Base-by-base conservation (phyloP, 192 early-diverging fungal species). In the Podila horticola region DNA sequence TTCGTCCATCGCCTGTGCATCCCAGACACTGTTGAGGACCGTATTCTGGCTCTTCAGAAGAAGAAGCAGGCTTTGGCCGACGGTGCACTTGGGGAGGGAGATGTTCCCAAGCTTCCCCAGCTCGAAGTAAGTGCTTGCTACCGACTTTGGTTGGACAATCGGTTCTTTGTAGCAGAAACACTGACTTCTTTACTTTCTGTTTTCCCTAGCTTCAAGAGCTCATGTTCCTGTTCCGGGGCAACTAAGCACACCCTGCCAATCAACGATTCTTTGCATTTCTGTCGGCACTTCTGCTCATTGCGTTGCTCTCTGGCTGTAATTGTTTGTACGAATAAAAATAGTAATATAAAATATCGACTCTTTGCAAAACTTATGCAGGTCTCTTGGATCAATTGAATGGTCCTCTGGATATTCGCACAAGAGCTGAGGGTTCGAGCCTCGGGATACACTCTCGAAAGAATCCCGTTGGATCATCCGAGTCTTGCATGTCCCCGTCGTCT, bases 21-120 rank as follows among this genome's bases (percentile, higher is more conserved):
- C 13, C 87, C 83, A 19, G 76, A 90, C 31, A 91, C 92, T 1
- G 87, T 94, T 0, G 93, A 94, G 67, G 92, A 94, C 58, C 84
- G 91, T 13, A 94, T 94, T 48, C 66, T 93, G 7, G 83, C 67
- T 19, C 65, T 94, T 19, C 93, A 94, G 60, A 72, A 85, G 19
- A 87, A 86, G 67, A 94, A 94, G 74, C 83, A 86, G 51, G 45
- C 58, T 24, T 49, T 88, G 22, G 72, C 77, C 1, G 67, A 72
- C 50, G 68, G 79, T 10, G 83, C 81, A 15, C 77, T 84, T 55
- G 83, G 82, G 31, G 82, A 83, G 65, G 77, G 77, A 41, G 33
- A 62, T 3, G 77, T 81, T 29, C 71, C 77, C 9, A 81, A 81
- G 49, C 62, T 81, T 24, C 66, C 70, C 20, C 73, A 81, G 30